Base-by-base conservation (phyloP, 2,329 filamentous ascomycete species). In the Magnaporthales sp. region DNA sequence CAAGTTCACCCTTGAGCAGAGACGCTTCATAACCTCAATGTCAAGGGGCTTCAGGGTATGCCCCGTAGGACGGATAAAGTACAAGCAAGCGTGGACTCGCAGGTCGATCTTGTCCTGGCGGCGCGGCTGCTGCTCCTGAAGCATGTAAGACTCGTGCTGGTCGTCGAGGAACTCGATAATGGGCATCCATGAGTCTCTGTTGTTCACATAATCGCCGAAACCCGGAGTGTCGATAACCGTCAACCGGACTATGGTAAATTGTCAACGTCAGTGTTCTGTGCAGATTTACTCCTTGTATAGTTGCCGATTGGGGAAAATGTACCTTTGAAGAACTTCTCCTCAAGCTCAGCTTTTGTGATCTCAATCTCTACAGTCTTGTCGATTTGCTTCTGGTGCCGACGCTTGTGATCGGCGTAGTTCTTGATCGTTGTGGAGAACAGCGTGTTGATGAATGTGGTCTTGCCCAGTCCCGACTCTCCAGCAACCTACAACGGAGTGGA, bases 241-340 rank as follows among this genome's bases (percentile, higher is more conserved):
- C 77, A 99, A 84, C 78, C 95, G 95, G 78, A 99, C 95, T 98
- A 76, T 66, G 29, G 56, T 6, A 60, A 6, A 13, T 27, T 27
- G 24, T 11, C 9, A 27, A 27, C 24, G 56, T 60, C 22, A 60
- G 56, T 24, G 15, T 29, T 26, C 26, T 26, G 11, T 11, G 11
- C 24, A 7, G 22, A 27, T 26, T 15, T 60, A 11, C 8, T 15
- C 13, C 56, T 13, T 8, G 5, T 60, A 15, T 19, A 27, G 24
- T 6, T 24, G 7, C 51, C 4, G 8, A 22, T 19, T 10, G 26
- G n/a, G 24, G 22, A 30, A 9, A 64, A 3, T 76, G 67, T 84
- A 97, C 94, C 94, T 87, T 99, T 99, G 90, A 99, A 99, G 86
- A 99, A 99, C 85, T 99, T 99, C 90, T 99, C 95, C 83, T 99